A percentile compares a stretch with the other conserved stretches of the same genome.
Evolutionary conservation across 2,329 filamentous ascomycete genomes (phyloP).

Genomic region (Aspergillus jensenii): DNA sequence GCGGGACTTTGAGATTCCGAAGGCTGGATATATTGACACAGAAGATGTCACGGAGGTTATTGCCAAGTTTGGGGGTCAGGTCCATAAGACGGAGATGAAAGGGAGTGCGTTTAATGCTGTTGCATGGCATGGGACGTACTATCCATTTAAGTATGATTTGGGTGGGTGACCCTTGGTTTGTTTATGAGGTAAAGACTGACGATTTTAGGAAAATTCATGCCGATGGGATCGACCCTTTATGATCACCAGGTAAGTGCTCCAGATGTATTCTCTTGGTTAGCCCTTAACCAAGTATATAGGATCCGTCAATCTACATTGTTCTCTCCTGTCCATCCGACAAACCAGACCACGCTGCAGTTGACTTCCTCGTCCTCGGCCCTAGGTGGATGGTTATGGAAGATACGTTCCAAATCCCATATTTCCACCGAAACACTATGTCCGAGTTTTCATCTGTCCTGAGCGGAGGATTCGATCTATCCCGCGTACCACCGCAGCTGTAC

Average conservation of each 20-base stretch:
- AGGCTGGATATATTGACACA: neutral
- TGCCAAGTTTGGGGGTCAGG: constrained; percentile 3
- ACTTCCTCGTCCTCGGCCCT: constrained; percentile 3
- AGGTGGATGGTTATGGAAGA: constrained; percentile 10
- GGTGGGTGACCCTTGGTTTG: neutral
- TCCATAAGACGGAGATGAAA: constrained; percentile 2
- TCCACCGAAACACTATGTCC: constrained; percentile 8
- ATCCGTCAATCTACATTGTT: constrained; percentile 6
- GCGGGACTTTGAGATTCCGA: constrained; percentile 5
- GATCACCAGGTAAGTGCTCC: constrained; percentile 3
- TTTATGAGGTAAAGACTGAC: neutral
- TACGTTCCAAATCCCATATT: constrained; percentile 7
- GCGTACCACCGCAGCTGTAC: neutral
- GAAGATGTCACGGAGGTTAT: constrained; percentile 1
- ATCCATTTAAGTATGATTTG: constrained; percentile 8
- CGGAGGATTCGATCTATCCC: constrained; percentile 2
- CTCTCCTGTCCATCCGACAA: constrained; percentile 5
- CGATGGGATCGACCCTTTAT: constrained; percentile 6
- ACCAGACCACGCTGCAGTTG: constrained; percentile 2
- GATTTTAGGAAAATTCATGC: constrained; percentile 5
- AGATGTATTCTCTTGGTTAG: neutral
- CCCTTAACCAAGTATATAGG: neutral
- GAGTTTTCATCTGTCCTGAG: constrained; percentile 6
- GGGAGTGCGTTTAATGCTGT: constrained; percentile 7
- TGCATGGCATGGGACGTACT: constrained; percentile 7